These are phyloP conservation scores for Globisporangium barbulae DNA, from an alignment of 352 stramenopile species.

Conservation along the genomic window DNA sequence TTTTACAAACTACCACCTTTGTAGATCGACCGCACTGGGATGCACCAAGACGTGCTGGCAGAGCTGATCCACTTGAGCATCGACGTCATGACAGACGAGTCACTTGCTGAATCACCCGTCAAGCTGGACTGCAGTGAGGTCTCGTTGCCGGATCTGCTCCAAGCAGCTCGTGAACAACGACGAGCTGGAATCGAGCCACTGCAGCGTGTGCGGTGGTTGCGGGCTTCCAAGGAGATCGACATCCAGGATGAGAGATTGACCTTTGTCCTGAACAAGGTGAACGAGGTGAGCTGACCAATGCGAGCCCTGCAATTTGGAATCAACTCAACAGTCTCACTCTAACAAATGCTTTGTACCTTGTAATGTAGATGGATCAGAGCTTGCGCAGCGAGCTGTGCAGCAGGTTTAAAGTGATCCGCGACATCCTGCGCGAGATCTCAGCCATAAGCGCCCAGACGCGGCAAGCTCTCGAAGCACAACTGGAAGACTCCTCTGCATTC, in stretches of 20 bases:
- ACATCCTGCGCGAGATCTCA: conserved; percentile 20
- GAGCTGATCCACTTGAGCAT: conserved; percentile 40
- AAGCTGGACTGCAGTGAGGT: conserved; percentile 21
- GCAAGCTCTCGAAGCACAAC: conserved; percentile 25
- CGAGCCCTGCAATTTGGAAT: neutral
- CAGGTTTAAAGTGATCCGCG: conserved; percentile 26
- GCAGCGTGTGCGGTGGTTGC: conserved; percentile 32
- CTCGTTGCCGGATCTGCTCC: conserved; percentile 22
- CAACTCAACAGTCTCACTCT: neutral
- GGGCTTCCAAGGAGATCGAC: conserved; percentile 27
- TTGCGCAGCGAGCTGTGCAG: conserved; percentile 24
- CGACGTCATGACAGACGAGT: conserved; percentile 22
- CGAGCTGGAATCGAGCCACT: conserved; percentile 24
- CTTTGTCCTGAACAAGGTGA: conserved; percentile 18
- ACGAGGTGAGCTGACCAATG: neutral
- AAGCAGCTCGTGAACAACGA: conserved; percentile 17
- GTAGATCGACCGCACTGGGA: conserved; percentile 23
- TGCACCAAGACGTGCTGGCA: conserved; percentile 33
- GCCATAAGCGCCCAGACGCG: conserved; percentile 18
- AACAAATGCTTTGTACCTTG: neutral
- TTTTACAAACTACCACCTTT: neutral
- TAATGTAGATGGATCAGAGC: conserved; percentile 23
- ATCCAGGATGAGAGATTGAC: conserved; percentile 21
- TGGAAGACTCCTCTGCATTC: conserved; percentile 18
- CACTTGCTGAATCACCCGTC: conserved; percentile 13